Evolutionary conservation across 345 rosid genomes (phyloP), one percentile per base, ranked within the genome.

Genomic region (Rhodamnia argentea): DNA sequence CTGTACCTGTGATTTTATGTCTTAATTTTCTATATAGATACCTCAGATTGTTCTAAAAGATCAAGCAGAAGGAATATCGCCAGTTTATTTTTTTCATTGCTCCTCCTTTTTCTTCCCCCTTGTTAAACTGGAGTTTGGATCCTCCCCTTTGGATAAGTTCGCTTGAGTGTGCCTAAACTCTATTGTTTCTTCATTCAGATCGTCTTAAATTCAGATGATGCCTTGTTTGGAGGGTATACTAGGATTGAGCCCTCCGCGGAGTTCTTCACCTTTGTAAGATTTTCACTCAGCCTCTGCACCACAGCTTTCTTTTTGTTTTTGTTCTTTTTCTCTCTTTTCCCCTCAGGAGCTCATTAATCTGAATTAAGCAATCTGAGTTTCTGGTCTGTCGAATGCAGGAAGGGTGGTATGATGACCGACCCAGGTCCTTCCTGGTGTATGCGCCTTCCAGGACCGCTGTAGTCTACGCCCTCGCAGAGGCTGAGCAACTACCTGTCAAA

Each of bases 381-480:
- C 58, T 57, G 76, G 23, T 82, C 29, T 83, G 62, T 58, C 40
- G 10, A 83, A 26, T 90, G 89, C 95, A 97, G 99, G 95, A 93
- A 24, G 97, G 95, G 32, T 88, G 90, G 92, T 89, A 89, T 83
- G 93, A 97, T 27, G 90, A 93, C 83, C 92, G 98, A 57, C 98
- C 96, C 52, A 83, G 91, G 82, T 97, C 96, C 55, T 91, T 97
- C 91, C 83, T 91, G 91, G 95, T 97, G 52, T 96, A 97, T 87
- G 92, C 99, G 12, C 99, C 99, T 10, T 86, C 92, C 86, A 94
- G 98, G 90, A 94, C 98, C 2, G 98, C 97, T 44, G 96, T 94
- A 82, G 98, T 97, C 27, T 97, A 96, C 59, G 98, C 95, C 44
- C 88, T 94, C 60, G 95, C 90, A 83, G 93, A 95, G 57, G 90